A percentile compares a stretch with the other conserved stretches of the same genome.
Evolutionary conservation across 345 rosid species (phyloP).

Genomic region (Brassica napus): Da-Ae NC_063434.1:23541501-23542000

Average conservation of each 20-base stretch:
- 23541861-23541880: conserved; percentile 22
- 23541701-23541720: neutral
- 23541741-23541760: neutral
- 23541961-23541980: neutral
- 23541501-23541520: neutral
- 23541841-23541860: conserved; percentile 21
- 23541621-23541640: neutral
- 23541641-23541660: neutral
- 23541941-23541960: neutral
- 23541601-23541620: neutral
- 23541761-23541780: neutral
- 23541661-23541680: neutral
- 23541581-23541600: neutral
- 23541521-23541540: neutral
- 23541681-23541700: neutral
- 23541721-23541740: neutral
- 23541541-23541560: conserved; percentile 5
- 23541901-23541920: conserved; percentile 39
- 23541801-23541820: conserved; percentile 27
- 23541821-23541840: neutral
- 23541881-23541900: conserved; percentile 29
- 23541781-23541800: conserved; percentile 9
- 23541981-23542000: neutral
- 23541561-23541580: neutral
- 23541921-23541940: conserved; percentile 34